Conservation (phyloP, 306 rosid genomes). For the Malus orientalis region DNA sequence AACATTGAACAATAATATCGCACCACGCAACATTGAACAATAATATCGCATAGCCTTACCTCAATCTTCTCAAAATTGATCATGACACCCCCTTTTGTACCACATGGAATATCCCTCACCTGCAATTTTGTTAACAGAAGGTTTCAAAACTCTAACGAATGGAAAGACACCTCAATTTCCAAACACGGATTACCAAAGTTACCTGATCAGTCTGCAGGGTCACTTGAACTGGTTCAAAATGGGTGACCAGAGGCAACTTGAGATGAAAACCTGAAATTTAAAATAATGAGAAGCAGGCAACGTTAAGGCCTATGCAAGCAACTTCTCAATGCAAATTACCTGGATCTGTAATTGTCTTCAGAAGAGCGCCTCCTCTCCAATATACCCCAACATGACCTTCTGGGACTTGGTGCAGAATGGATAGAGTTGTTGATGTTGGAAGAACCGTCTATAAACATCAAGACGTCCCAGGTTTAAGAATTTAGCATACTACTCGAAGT, state of each 20-base stretch:
- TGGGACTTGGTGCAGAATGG: constrained; percentile 89
- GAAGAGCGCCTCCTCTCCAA: constrained; percentile 97
- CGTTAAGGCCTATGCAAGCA: background rate
- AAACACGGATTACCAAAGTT: constrained; percentile 11
- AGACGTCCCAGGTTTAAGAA: background rate
- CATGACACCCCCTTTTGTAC: constrained; percentile 95
- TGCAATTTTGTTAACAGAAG: constrained; percentile 13
- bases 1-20: background rate
- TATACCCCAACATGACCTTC: constrained; percentile 97
- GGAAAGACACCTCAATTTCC: constrained; percentile 1
- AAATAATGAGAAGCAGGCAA: background rate
- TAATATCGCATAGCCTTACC: constrained; percentile 28
- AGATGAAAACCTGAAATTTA: constrained; percentile 68
- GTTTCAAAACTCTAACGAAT: background rate
- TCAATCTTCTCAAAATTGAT: constrained; percentile 81
- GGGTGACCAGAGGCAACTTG: constrained; percentile 78
- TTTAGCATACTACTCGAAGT: background rate
- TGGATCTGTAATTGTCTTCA: constrained; percentile 68
- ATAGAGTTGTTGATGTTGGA: constrained; percentile 40
- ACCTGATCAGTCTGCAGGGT: constrained; percentile 86
- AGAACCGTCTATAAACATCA: constrained; percentile 43
- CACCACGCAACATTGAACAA: background rate
- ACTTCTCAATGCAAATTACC: constrained; percentile 26
- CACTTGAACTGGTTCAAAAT: constrained; percentile 83
- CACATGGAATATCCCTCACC: constrained; percentile 94